Evolutionary conservation across 257 asterid genomes (phyloP), one percentile per base, ranked within the genome.

Genomic region (Gardenia jasminoides): DNA sequence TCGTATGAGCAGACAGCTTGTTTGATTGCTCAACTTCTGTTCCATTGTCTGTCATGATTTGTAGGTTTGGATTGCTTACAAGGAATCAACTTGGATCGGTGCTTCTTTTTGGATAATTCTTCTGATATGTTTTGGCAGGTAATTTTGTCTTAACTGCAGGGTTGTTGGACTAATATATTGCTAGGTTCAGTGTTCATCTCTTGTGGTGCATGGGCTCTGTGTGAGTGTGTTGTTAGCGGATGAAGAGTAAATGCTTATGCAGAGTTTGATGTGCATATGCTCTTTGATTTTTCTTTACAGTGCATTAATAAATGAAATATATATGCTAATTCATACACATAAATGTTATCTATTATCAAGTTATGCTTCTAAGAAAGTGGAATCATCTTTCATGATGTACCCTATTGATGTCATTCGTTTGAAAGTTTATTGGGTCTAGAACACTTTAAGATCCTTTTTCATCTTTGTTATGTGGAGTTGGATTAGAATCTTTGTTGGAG

Each of bases 51-150:
- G 66, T 72, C 31, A 48, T 72, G 26, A 52, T 65, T 72, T 71
- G 50, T 83, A 94, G 98, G 98, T 92, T 44, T 94, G 98, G 98
- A 87, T 94, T 74, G 91, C 89, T 6, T 91, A 94, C 78, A 92
- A 92, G 82, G 98, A 94, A 85, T 77, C 94, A n/a, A 83, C 80
- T 79, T 91, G 91, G 90, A 61, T 22, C 44, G 82, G 79, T 56
- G 81, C 93, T 48, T 80, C 85, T 65, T 3, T 86, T 26, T 94
- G 98, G 98, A 85, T 92, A 83, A 70, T 90, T 67, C 80, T 90
- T 77, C 82, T 94, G 44, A 84, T 92, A 82, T 89, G 97, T 86
- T 83, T 86, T 39, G 98, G 98, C 85, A 90, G 98, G 98, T 93
- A 78, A 26, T 6, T 16, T 31, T 50, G 33, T 20, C 61, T 54